These are phyloP conservation scores for Erigeron philadelphicus DNA, from an alignment of 140 eudicot species.

Conservation along the genomic window DNA sequence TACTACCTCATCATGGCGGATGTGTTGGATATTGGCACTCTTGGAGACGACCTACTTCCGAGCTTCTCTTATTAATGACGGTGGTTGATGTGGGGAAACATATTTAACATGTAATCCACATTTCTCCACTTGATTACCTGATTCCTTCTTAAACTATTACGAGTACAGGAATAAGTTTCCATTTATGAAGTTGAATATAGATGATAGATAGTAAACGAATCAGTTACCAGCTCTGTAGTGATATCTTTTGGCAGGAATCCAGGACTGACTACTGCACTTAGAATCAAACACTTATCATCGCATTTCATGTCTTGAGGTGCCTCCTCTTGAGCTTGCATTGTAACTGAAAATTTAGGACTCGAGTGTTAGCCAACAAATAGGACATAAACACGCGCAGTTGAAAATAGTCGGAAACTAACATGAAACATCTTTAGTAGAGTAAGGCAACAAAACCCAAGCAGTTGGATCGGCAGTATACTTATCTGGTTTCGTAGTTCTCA, in stretches of 20 bases:
- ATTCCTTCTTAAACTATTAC: background rate
- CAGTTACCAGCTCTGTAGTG: background rate
- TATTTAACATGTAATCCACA: background rate
- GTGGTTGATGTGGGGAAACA: background rate
- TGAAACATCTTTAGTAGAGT: conserved; percentile 40
- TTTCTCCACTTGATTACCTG: background rate
- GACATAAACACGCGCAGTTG: background rate
- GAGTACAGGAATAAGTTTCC: background rate
- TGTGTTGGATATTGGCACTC: background rate
- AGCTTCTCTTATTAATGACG: background rate
- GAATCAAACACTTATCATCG: background rate
- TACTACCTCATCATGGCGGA: background rate
- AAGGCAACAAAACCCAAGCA: conserved; percentile 54
- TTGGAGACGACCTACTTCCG: background rate
- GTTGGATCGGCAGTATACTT: conserved; percentile 61
- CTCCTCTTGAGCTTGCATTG: background rate
- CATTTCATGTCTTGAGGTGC: background rate
- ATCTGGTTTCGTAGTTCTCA: conserved; percentile 65
- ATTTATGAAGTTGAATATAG: no score
- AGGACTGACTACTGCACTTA: background rate
- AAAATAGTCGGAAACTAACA: conserved; percentile 24
- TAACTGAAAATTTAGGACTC: background rate
- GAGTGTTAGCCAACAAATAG: background rate
- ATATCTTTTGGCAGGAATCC: background rate
- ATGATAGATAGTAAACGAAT: background rate